Base-by-base conservation (phyloP, 768 basidiomycete genomes). In the Naganishia kalamii region DNA sequence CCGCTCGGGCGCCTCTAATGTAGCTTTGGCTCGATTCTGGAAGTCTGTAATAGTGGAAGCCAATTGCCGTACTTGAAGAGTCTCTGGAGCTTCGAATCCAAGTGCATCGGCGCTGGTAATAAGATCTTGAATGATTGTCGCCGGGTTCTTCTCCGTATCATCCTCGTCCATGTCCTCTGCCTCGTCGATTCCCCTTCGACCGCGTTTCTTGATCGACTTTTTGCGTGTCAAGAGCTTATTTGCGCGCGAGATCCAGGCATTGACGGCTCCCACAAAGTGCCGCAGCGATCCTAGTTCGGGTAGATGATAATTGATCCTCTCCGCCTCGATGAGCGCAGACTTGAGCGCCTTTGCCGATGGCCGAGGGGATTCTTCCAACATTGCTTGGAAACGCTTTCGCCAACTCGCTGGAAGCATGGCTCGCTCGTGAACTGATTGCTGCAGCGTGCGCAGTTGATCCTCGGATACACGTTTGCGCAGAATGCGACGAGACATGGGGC, bases 81-180 rank as follows among this genome's bases (percentile, higher is more conserved):
- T 87, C 77, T 96, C 92, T 4, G 84, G 83, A 49, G 86, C 84
- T 67, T 94, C 90, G 70, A 96, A 96, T 0, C 90, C 90, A 15
- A 96, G 83, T 10, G 77, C 81, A 62, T 89, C 85, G 5, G 88
- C 90, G 71, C 92, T 86, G 3, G 79, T 73, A 17, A 96, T 78
- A 12, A 93, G 80, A 2, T 81, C 79, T 69, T 87, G 84, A 10
- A 94, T 82, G 67, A 89, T 88, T 32, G 84, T 84, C 29, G 91
- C 77, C 44, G 84, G 83, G 44, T 86, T 84, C 69, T 91, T 88
- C 19, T 87, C 86, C 66, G 84, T 82, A 61, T 90, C 73, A 21
- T 74, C 73, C 51, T 72, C 74, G 23, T 74, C 73, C 29, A 67
- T 60, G 40, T 46, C 49, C 12, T 63, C 68, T 2, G 69, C 64